Evolutionary conservation across 306 rosid species (phyloP), one percentile per base, ranked within the genome.

Genomic region (Begonia peltatifolia): DNA sequence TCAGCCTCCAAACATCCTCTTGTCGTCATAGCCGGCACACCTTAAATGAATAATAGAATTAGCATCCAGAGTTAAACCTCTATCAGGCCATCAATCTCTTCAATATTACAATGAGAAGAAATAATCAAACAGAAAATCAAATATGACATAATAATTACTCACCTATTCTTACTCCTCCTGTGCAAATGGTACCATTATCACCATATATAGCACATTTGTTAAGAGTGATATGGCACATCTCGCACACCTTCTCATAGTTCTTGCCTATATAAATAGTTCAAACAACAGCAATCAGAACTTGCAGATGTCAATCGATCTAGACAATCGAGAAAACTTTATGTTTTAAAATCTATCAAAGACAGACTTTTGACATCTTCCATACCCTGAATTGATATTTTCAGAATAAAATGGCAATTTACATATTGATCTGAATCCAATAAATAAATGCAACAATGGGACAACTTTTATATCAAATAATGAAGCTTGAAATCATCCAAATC

Each of bases 21-120:
- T 47, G 95, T 64, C 22, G 95, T 89, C 97, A 89, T 84, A 62
- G 93, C 95, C 61, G 93, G 97, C 58, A 93, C 74, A 47, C 95
- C 95, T 88, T 70, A 42, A 67, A 53, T 52, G 18, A 35, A 5
- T 60, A 43, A 41, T 46, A 60, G 46, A 3, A 50, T 50, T 14
- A 35, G 46, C 18, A 12, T 9, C 36, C 61, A 30, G 14, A 13
- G 53, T 20, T 12, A 47, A 5, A 56, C 43, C 20, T 56, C 15
- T 9, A 9, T 18, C 44, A 42, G 46, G 46, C 46, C 46, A 42
- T 42, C 23, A 20, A 20, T 1, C 23, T 20, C 9, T 2, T 30
- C 38, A 3, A 30, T 6, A 30, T 30, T 30, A 30, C 38, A 5
- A 30, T 5, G 9, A 2, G 38, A 30, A 30, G 38, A 30, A 30